phyloP scores from a whole-genome alignment of 208 protist genomes.

The Acanthamoeba castellanii region DNA sequence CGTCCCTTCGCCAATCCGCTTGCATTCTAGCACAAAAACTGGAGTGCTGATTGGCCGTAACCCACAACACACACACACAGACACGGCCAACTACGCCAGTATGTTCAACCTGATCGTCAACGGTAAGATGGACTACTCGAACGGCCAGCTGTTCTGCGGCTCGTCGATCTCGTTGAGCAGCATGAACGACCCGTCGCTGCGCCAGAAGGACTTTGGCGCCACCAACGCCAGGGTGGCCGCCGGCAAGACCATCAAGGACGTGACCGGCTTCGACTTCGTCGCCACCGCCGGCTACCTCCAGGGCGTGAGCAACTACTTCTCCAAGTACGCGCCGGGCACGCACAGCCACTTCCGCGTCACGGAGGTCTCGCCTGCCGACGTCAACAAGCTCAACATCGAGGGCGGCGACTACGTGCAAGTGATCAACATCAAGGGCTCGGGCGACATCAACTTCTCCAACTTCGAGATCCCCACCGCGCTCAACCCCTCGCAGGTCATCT shows the following conservation, averaged over 20 bases:
- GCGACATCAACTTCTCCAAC: neutral
- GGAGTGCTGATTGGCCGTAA: too few species aligned
- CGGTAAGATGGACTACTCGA: neutral
- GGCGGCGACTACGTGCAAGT: neutral
- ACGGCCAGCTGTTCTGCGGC: neutral
- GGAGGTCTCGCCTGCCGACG: neutral
- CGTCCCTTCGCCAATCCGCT: too few species aligned
- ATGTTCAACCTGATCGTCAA: neutral
- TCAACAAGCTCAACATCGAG: neutral
- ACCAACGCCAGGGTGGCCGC: neutral
- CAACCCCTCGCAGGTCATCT: neutral
- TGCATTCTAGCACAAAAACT: too few species aligned
- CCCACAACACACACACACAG: too few species aligned
- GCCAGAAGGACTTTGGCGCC: neutral
- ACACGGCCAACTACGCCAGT: neutral
- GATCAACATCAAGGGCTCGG: neutral
- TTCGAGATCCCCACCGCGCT: neutral
- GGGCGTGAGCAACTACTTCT: neutral
- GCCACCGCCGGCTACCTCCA: neutral
- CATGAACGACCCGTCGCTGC: neutral
- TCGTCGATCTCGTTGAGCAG: neutral
- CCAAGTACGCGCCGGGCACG: neutral
- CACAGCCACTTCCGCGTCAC: neutral
- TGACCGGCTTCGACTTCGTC: neutral
- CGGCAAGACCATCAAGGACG: neutral